Evolutionary conservation across 2,329 filamentous ascomycete genomes (phyloP).

Genomic region (Pseudodiploospora longispora): DNA sequence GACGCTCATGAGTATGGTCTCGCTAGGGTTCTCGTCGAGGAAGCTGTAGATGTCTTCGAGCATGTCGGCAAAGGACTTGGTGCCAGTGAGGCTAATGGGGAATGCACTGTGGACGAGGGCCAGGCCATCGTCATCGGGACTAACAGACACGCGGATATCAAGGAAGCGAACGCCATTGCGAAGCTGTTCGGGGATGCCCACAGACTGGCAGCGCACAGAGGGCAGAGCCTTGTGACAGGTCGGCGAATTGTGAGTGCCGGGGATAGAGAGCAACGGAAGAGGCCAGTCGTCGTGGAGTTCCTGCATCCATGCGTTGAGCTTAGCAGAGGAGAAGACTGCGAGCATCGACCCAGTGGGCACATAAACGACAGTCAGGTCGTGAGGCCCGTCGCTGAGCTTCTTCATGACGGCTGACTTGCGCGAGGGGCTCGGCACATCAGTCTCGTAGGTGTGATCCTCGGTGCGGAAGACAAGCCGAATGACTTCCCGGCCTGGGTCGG

Average conservation of each 20-base stretch:
- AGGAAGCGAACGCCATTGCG: conserved; percentile 89
- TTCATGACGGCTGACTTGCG: conserved; percentile 53
- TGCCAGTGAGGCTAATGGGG: conserved; percentile 74
- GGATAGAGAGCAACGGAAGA: conserved; percentile 76
- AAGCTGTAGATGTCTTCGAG: conserved; percentile 66
- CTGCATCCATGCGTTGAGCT: conserved; percentile 72
- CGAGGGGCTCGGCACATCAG: conserved; percentile 61
- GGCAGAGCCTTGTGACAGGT: conserved; percentile 79
- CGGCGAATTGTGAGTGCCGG: conserved; percentile 91
- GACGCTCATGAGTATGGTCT: conserved; percentile 77
- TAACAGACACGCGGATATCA: conserved; percentile 67
- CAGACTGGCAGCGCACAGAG: conserved; percentile 87
- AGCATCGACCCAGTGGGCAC: conserved; percentile 47
- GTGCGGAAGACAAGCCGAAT: conserved; percentile 68
- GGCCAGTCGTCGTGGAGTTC: conserved; percentile 63
- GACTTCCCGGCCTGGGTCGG: conserved; percentile 54
- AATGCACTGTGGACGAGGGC: conserved; percentile 85
- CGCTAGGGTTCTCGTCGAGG: conserved; percentile 66
- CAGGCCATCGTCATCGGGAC: conserved; percentile 53
- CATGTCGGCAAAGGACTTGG: conserved; percentile 69
- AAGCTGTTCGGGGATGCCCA: conserved; percentile 68
- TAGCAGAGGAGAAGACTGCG: conserved; percentile 61
- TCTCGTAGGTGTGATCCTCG: conserved; percentile 50
- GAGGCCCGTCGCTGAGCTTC: conserved; percentile 40
- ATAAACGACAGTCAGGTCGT: conserved; percentile 61